These are phyloP conservation scores for Collybiopsis luxurians DNA, from an alignment of 768 basidiomycete genomes.

Conservation along the genomic window DNA sequence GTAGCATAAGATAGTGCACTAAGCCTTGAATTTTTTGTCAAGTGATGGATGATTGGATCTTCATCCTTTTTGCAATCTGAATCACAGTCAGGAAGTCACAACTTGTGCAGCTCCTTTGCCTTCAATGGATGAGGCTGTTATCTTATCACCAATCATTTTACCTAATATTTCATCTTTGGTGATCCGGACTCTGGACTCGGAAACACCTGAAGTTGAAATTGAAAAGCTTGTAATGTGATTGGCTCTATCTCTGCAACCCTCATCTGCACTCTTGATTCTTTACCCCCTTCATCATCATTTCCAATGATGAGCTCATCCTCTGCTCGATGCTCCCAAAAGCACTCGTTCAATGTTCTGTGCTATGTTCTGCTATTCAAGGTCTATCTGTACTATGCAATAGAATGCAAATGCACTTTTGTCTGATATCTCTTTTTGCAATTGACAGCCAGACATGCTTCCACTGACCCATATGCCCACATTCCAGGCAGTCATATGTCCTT, in stretches of 20 bases:
- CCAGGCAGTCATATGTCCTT: conserved; percentile 66
- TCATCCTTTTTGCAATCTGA: no score
- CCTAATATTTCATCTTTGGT: neutral
- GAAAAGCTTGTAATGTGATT: conserved; percentile 10
- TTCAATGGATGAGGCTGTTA: no score
- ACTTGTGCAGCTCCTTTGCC: no score
- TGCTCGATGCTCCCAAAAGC: conserved; percentile 47
- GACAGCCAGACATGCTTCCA: conserved; percentile 10
- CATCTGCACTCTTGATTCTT: neutral
- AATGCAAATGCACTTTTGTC: no score
- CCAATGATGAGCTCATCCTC: conserved; percentile 47
- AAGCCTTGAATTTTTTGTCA: no score
- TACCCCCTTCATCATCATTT: conserved; percentile 3
- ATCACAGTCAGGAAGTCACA: no score
- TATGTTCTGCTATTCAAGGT: conserved; percentile 43
- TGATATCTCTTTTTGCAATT: conserved; percentile 8
- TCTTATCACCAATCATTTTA: neutral
- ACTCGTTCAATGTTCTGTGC: conserved; percentile 38
- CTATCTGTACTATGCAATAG: no score
- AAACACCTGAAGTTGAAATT: neutral
- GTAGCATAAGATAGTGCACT: no score
- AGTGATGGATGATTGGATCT: no score
- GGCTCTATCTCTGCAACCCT: neutral
- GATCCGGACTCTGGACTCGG: no score
- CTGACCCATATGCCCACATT: conserved; percentile 42